Evolutionary conservation across 2,329 filamentous ascomycete species (phyloP).

Genomic region (Rhinocladiella similis): DNA sequence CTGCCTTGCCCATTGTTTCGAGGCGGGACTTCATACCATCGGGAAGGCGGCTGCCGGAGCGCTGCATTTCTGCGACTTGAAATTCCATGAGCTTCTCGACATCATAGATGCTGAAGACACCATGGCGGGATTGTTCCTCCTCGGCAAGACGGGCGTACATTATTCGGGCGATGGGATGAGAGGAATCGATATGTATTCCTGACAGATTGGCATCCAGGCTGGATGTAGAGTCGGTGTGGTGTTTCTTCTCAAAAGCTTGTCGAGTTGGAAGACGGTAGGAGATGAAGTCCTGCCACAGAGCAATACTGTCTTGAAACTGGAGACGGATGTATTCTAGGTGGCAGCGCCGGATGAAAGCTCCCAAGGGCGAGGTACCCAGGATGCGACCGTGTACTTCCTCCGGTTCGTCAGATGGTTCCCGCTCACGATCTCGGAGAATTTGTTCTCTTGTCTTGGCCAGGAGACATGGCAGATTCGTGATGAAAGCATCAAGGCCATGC

Average conservation of each 20-base stretch:
- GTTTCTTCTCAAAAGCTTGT: conserved; percentile 57
- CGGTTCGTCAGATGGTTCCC: conserved; percentile 35
- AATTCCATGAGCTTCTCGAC: conserved; percentile 81
- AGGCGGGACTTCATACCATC: conserved; percentile 71
- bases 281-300: conserved; percentile 81
- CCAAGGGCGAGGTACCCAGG: conserved; percentile 74
- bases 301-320: conserved; percentile 74
- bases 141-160: conserved; percentile 52
- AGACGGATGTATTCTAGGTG: conserved; percentile 78
- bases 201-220: conserved; percentile 65
- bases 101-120: conserved; percentile 68
- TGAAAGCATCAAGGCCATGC: conserved; percentile 76
- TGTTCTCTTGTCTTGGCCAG: conserved; percentile 65
- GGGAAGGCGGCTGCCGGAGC: conserved; percentile 76
- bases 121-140: conserved; percentile 24
- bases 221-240: conserved; percentile 44
- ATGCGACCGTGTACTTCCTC: conserved; percentile 49
- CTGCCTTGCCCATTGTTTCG: conserved; percentile 58
- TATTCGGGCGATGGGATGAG: conserved; percentile 49
- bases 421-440: conserved; percentile 56
- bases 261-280: conserved; percentile 77
- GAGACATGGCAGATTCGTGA: conserved; percentile 59
- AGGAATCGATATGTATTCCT: conserved; percentile 56
- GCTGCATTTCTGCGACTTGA: conserved; percentile 84
- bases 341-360: conserved; percentile 74